Evolutionary conservation across 108 stramenopile genomes (phyloP).

Genomic region (Ochromonas danica): DNA sequence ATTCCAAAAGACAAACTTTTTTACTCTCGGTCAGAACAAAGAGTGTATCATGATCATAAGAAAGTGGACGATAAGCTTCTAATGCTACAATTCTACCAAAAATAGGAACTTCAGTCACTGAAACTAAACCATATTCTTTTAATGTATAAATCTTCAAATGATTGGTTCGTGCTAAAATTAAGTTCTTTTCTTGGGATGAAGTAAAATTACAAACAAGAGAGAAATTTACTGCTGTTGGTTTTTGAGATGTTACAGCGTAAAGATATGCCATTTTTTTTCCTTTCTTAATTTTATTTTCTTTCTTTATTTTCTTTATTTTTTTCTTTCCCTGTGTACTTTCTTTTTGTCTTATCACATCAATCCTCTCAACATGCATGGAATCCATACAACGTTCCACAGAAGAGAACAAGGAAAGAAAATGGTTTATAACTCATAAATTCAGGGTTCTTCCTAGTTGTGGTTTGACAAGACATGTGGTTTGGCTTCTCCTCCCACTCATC

Average conservation of each 20-base stretch:
- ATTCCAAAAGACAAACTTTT: constrained; percentile 29
- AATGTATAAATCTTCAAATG: constrained; percentile 8
- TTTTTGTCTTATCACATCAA: no score
- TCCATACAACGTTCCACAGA: no score
- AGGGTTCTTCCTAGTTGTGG: no score
- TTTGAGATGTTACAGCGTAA: constrained; percentile 61
- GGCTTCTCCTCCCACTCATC: no score
- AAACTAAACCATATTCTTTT: neutral
- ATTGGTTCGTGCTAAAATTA: constrained; percentile 53
- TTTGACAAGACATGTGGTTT: no score
- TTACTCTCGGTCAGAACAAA: constrained; percentile 45
- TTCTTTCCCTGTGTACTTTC: no score
- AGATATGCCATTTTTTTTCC: no score
- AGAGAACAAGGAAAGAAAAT: no score
- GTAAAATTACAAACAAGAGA: constrained; percentile 52
- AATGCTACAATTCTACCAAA: constrained; percentile 50
- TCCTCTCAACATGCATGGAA: no score
- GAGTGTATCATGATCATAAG: constrained; percentile 29
- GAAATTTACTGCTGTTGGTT: constrained; percentile 55
- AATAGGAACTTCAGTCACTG: constrained; percentile 41
- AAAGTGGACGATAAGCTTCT: constrained; percentile 39
- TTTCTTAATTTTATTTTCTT: no score
- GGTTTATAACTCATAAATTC: no score
- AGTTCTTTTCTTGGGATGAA: constrained; percentile 41
- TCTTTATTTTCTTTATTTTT: no score